Evolutionary conservation across 192 early-diverging fungal species (phyloP), one percentile per base, ranked within the genome.

Genomic region (Cetraspora pellucida): DNA sequence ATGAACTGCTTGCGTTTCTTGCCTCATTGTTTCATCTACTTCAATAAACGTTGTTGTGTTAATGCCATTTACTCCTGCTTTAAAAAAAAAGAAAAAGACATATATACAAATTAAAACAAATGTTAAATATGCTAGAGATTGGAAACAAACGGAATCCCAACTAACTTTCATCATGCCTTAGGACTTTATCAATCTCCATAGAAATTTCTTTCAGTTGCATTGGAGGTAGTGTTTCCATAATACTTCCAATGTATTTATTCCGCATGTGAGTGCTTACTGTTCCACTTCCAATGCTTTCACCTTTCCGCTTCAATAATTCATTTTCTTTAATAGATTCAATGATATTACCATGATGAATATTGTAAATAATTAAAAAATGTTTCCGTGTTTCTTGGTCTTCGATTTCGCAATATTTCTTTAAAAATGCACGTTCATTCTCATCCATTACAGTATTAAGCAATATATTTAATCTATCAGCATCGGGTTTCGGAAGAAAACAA

Each of bases 291-390:
- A 4, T 54, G 19, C 11, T n/a, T 54, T n/a, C 11, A 54, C 50
- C 50, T 54, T 54, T 10, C 19, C 50, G 50, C 16, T 13, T 54
- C 19, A 54, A 54, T 54, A 54, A 19, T 14, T 64, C 61, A 17
- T 64, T 28, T 43, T 23, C 14, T 28, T 43, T 64, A 17, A 64
- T 64, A 7, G 61, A 28, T 27, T 28, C 61, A 5, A 43, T 25
- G 28, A 37, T 28, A 64, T 64, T 28, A 17, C 61, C 61, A 8
- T 64, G 61, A 64, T 64, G 61, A 27, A 64, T 9, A 25, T n/a
- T 43, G 11, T 37, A 64, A 28, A 27, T 27, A 64, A 64, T 43
- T 16, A n/a, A 43, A 25, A 64, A 64, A 27, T 27, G 14, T 28
- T 64, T 64, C 6, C 28, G 8, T 27, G n/a, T 25, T 11, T 23